phyloP scores from a whole-genome alignment of 768 basidiomycete species.

The Macrolepiota dolichaula region DNA sequence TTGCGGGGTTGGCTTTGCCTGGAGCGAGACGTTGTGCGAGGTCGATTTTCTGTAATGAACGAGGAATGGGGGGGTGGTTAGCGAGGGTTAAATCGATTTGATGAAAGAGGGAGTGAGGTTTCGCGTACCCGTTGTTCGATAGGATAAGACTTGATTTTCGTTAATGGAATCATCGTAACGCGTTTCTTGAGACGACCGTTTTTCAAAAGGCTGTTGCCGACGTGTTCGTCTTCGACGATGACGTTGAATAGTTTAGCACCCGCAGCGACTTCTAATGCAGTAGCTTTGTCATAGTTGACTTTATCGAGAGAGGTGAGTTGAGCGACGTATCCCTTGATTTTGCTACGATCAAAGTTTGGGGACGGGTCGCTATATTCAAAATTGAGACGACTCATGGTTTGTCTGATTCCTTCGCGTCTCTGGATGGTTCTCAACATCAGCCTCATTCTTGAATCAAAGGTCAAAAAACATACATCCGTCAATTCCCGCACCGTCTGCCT shows the following conservation, averaged over 20 bases:
- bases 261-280: constrained; percentile 90
- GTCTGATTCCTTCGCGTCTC: constrained; percentile 68
- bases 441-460: neutral
- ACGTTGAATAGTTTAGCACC: constrained; percentile 91
- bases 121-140: constrained; percentile 40
- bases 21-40: constrained; percentile 70
- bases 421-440: constrained; percentile 25
- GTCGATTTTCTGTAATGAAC: constrained; percentile 83
- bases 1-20: constrained; percentile 79
- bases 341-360: constrained; percentile 75
- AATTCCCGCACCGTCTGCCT: constrained; percentile 52
- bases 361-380: constrained; percentile 81
- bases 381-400: constrained; percentile 65
- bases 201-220: constrained; percentile 82
- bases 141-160: constrained; percentile 74
- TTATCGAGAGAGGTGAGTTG: constrained; percentile 76
- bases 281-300: constrained; percentile 73
- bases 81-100: no score
- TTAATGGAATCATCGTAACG: constrained; percentile 91
- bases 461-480: constrained; percentile 51
- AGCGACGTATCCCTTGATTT: constrained; percentile 87
- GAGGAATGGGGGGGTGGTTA: no score
- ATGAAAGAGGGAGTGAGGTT: neutral
- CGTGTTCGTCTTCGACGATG: constrained; percentile 86
- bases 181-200: constrained; percentile 75